A percentile compares a stretch with the other conserved stretches of the same genome.
Evolutionary conservation across 2,329 filamentous ascomycete genomes (phyloP).

Genomic region (Neoscytalidium dimidiatum): DNA sequence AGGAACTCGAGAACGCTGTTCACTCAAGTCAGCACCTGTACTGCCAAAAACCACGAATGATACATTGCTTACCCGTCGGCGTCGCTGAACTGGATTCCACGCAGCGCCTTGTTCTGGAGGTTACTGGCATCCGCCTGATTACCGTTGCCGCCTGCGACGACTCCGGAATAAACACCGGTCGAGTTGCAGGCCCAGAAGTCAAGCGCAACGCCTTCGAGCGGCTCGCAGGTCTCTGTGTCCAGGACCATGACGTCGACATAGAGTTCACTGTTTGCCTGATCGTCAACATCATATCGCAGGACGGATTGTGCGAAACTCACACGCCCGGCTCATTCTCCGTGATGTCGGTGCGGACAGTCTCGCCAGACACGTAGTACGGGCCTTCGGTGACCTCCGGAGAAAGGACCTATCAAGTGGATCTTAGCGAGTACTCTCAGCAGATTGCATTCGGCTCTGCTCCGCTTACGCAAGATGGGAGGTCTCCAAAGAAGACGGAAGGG

Average conservation of each 20-base stretch:
- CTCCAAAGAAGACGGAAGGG: conserved; percentile 30
- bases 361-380: conserved; percentile 50
- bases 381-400: conserved; percentile 35
- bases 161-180: conserved; percentile 46
- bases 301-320: neutral
- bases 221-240: conserved; percentile 56
- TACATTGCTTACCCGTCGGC: conserved; percentile 36
- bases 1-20: conserved; percentile 1
- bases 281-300: conserved; percentile 40
- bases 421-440: neutral
- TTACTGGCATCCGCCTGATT: conserved; percentile 36
- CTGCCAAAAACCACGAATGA: too few species aligned
- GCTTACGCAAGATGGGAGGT: conserved; percentile 31
- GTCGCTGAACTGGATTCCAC: conserved; percentile 52
- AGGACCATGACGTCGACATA: conserved; percentile 53
- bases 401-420: conserved; percentile 19
- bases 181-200: conserved; percentile 54
- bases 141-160: conserved; percentile 46
- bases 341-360: conserved; percentile 53
- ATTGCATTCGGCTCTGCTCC: neutral
- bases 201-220: conserved; percentile 50
- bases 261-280: conserved; percentile 26
- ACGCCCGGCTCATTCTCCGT: conserved; percentile 48
- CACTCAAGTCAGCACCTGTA: neutral
- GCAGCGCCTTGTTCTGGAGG: conserved; percentile 43